Percentiles rank a stretch among this genome's conserved stretches.
Conservation (phyloP, 306 rosid species). For the Begonia fuchsioides region DNA sequence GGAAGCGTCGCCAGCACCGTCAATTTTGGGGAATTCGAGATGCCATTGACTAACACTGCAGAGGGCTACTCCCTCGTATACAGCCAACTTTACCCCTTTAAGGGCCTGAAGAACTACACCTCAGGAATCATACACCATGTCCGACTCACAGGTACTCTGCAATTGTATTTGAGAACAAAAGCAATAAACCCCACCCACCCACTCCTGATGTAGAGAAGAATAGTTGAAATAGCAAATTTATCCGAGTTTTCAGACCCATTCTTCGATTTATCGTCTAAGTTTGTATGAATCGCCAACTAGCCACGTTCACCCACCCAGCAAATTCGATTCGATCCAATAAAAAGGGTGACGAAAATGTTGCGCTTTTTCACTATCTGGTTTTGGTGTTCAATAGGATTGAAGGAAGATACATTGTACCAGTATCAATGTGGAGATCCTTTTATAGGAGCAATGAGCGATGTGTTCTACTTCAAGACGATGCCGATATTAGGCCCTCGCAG, state of each 20-base stretch:
- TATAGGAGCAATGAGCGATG: conserved; percentile 44
- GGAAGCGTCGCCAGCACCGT: conserved; percentile 45
- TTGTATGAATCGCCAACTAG: too few species aligned
- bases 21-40: conserved; percentile 36
- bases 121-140: conserved; percentile 93
- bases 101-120: conserved; percentile 86
- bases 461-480: conserved; percentile 68
- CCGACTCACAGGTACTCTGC: conserved; percentile 46
- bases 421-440: conserved; percentile 79
- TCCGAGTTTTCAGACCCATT: too few species aligned
- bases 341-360: too few species aligned
- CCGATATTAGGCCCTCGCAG: conserved; percentile 60
- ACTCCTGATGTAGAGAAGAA: too few species aligned
- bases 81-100: conserved; percentile 71
- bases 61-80: conserved; percentile 59
- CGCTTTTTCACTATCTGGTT: too few species aligned
- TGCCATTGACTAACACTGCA: conserved; percentile 20
- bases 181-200: too few species aligned
- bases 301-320: too few species aligned
- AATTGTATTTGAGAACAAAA: too few species aligned
- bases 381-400: conserved; percentile 30
- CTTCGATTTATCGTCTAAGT: too few species aligned
- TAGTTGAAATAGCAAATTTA: too few species aligned
- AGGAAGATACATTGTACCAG: conserved; percentile 55
- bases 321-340: too few species aligned